These are phyloP conservation scores for Hordeum vulgare DNA, from an alignment of 176 grass and related monocot species.

Conservation along the genomic window MorexV3_pseudomolecules_assembly NC_058521.1:363611628-363612127, in stretches of 20 bases:
- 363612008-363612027: not conserved
- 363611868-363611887: not conserved
- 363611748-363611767: not conserved
- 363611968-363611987: not conserved
- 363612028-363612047: not conserved
- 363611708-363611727: not conserved
- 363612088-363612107: not conserved
- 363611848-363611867: not conserved
- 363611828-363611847: not conserved
- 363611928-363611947: not conserved
- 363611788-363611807: not conserved
- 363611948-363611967: not conserved
- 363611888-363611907: not conserved
- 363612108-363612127: not conserved
- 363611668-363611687: not conserved
- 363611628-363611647: not conserved
- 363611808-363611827: not conserved
- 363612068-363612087: not conserved
- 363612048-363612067: not conserved
- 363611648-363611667: conserved; percentile 4
- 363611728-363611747: not conserved
- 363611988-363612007: not conserved
- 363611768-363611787: not conserved
- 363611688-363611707: not conserved
- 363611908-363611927: not conserved